Conservation (phyloP, 306 rosid species). For the Astragalus glycyphyllos region DNA sequence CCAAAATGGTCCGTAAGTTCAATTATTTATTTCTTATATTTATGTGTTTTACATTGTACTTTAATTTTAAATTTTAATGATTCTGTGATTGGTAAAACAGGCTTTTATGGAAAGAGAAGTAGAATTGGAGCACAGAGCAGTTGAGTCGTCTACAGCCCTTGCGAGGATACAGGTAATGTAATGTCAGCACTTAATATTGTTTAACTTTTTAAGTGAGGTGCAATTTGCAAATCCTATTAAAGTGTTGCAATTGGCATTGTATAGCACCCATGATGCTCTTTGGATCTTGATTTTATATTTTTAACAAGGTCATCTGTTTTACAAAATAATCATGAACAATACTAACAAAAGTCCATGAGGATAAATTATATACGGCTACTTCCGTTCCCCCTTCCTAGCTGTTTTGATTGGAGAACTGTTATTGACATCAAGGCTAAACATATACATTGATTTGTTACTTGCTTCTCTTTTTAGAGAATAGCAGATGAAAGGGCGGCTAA, state of each 20-base stretch:
- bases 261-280: conserved; percentile 27
- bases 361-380: conserved; percentile 18
- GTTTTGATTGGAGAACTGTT: conserved; percentile 9
- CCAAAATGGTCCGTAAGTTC: conserved; percentile 74
- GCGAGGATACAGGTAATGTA: conserved; percentile 90
- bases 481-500: conserved; percentile 93
- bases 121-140: conserved; percentile 95
- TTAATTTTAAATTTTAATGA: not conserved
- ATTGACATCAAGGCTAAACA: conserved; percentile 27
- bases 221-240: not conserved
- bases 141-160: conserved; percentile 91
- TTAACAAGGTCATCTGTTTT: conserved; percentile 19
- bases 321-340: conserved; percentile 26
- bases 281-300: conserved; percentile 24
- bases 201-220: conserved; percentile 33
- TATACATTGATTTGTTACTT: conserved; percentile 40
- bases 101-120: conserved; percentile 99
- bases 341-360: conserved; percentile 3
- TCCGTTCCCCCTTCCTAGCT: conserved; percentile 1
- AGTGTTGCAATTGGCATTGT: conserved; percentile 32
- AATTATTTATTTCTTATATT: conserved; percentile 19
- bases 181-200: conserved; percentile 35
- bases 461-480: conserved; percentile 62
- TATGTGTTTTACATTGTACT: conserved; percentile 37
- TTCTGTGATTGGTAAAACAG: conserved; percentile 57